phyloP scores from a whole-genome alignment of 306 rosid species.

The Pachyrhizus erosus region DNA sequence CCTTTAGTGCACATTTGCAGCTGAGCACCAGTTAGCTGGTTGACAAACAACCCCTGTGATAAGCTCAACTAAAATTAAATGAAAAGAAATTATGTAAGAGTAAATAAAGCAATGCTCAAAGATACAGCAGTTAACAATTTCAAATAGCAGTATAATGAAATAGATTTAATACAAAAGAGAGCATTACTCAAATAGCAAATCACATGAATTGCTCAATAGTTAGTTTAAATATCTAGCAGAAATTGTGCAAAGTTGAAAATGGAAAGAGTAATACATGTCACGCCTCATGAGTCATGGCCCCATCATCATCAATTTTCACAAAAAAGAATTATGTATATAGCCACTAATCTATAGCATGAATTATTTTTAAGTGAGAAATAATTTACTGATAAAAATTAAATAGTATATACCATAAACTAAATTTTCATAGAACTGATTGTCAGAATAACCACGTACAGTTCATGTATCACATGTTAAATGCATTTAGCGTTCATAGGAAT shows the following conservation, averaged over 20 bases:
- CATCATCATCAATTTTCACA: slow-evolving; percentile 20
- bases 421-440: background rate
- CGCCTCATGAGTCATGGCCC: background rate
- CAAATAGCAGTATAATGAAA: slow-evolving; percentile 25
- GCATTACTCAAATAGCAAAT: slow-evolving; percentile 18
- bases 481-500: background rate
- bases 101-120: slow-evolving; percentile 19
- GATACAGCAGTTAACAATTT: slow-evolving; percentile 11
- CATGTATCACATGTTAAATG: background rate
- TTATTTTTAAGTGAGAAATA: background rate
- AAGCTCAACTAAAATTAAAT: slow-evolving; percentile 66
- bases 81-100: slow-evolving; percentile 40
- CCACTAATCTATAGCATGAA: slow-evolving; percentile 16
- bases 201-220: slow-evolving; percentile 22
- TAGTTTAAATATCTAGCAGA: slow-evolving; percentile 28
- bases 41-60: slow-evolving; percentile 51
- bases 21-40: slow-evolving; percentile 56
- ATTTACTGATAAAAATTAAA: background rate
- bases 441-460: background rate
- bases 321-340: background rate
- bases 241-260: slow-evolving; percentile 20
- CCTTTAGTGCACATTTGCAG: slow-evolving; percentile 63
- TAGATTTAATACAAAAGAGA: slow-evolving; percentile 8
- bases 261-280: background rate
- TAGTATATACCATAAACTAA: background rate